A percentile compares a stretch with the other conserved stretches of the same genome.
These are phyloP conservation scores for Priceomyces carsonii DNA, from an alignment of 805 yeast species.

Conservation along the genomic window DNA sequence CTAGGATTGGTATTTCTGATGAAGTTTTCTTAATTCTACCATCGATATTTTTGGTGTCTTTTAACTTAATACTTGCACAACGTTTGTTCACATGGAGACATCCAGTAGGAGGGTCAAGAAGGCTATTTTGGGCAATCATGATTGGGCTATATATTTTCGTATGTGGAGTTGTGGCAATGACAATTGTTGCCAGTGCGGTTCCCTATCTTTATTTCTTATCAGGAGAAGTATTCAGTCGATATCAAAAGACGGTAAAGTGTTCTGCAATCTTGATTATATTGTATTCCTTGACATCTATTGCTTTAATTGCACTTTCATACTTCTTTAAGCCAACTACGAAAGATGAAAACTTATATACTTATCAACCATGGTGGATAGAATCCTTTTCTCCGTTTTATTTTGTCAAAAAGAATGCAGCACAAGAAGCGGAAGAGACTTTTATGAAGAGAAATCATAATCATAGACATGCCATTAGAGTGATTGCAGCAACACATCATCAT, in stretches of 20 bases:
- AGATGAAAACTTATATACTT: slow-evolving; percentile 54
- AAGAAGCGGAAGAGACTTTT: slow-evolving; percentile 46
- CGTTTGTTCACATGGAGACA: slow-evolving; percentile 77
- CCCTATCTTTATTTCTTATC: slow-evolving; percentile 61
- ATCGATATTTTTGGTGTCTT: slow-evolving; percentile 55
- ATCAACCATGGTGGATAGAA: slow-evolving; percentile 81
- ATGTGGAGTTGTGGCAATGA: slow-evolving; percentile 61
- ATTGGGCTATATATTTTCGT: slow-evolving; percentile 53
- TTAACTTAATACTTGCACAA: slow-evolving; percentile 67
- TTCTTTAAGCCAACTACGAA: slow-evolving; percentile 53
- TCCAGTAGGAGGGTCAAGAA: slow-evolving; percentile 63
- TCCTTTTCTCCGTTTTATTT: slow-evolving; percentile 59
- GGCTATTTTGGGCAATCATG: slow-evolving; percentile 53
- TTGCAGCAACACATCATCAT: slow-evolving; percentile 56
- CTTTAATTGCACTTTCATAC: slow-evolving; percentile 52
- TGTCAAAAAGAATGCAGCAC: slow-evolving; percentile 52
- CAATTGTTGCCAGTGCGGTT: slow-evolving; percentile 60
- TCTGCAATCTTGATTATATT: slow-evolving; percentile 31
- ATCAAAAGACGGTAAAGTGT: slow-evolving; percentile 55
- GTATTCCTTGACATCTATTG: slow-evolving; percentile 56
- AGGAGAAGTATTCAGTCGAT: slow-evolving; percentile 45
- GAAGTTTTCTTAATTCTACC: slow-evolving; percentile 59
- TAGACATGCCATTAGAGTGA: slow-evolving; percentile 55
- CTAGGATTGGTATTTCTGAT: slow-evolving; percentile 55
- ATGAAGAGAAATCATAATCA: slow-evolving; percentile 48